Evolutionary conservation across 148 eudicot genomes (phyloP), one percentile per base, ranked within the genome.

Genomic region (Simmondsia chinensis): DNA sequence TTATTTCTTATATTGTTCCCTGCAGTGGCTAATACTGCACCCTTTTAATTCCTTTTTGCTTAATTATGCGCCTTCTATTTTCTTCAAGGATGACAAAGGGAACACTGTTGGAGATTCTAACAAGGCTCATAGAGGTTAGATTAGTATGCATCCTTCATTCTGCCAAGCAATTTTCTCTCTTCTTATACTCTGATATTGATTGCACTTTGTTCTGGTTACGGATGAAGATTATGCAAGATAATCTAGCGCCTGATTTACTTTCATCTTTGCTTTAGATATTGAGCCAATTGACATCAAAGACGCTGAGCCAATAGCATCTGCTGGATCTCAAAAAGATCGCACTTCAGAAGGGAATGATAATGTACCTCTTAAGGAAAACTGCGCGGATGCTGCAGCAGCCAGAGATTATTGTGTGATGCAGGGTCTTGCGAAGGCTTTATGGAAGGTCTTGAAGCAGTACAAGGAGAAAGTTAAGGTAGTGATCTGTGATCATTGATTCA

Each of bases 361-460:
- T 40, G 10, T 47, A 29, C 46, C 29, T 14, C 24, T 46, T 1
- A 40, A 41, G 26, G 62, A 44, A n/a, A 14, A 43, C 34, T 13
- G 10, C 19, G 15, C 18, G 27, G 60, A 57, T 41, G 61, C 51
- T 50, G 68, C 61, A 48, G 43, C 44, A 22, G 64, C 65, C 26
- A 74, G 88, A 46, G 60, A 64, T 12, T 49, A 65, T 39, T 33
- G 49, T 20, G 60, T 79, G 44, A 46, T 82, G 75, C 69, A 48
- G 49, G 74, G 73, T 44, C 56, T 89, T 62, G 65, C 95, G 17
- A 82, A 76, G 75, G 87, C 93, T 51, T 31, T 84, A 15, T 85
- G 87, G 94, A 71, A 50, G 20, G 72, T 70, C 20, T 45, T 91
- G 72, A 85, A 79, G 66, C 61, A 85, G 64, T 74, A 74, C 43